Evolutionary conservation across 164 flowering plant genomes (phyloP).

Genomic region (grape (Vitis vinifera)): DNA sequence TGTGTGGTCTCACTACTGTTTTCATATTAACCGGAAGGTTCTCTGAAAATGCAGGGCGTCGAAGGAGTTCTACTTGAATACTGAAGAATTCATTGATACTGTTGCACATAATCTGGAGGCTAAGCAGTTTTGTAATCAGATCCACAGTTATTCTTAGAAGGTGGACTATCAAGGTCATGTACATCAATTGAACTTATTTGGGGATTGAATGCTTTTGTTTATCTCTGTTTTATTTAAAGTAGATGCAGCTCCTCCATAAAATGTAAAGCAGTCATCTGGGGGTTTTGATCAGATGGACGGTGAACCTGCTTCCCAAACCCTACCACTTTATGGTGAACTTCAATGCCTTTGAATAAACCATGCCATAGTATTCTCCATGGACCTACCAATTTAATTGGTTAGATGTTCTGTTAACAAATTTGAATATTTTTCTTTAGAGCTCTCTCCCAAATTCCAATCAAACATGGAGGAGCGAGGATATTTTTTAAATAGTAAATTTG

Average conservation of each 20-base stretch:
- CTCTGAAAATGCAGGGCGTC: constrained; percentile 55
- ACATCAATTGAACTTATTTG: background rate
- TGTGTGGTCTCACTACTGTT: no score
- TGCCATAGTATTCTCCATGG: no score
- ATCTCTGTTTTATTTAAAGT: background rate
- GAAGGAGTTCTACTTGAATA: constrained; percentile 72
- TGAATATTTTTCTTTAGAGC: no score
- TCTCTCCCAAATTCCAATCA: no score
- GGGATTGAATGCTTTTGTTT: background rate
- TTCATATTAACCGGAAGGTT: no score
- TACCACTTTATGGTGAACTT: no score
- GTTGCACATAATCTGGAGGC: constrained; percentile 62
- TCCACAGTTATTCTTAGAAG: background rate
- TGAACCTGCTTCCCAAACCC: background rate
- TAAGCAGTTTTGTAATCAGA: constrained; percentile 35
- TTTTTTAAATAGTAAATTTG: no score
- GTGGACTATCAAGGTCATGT: background rate
- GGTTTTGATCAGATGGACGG: background rate
- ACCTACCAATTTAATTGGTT: no score
- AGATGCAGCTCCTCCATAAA: background rate
- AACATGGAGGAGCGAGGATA: no score
- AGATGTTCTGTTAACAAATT: no score
- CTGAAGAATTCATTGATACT: constrained; percentile 91
- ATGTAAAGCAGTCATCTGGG: background rate
- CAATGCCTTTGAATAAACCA: no score